Percentiles rank a stretch among this genome's conserved stretches.
Evolutionary conservation across 176 grass and related monocot genomes (phyloP).

Genomic region (Triticum dicoccoides): DNA sequence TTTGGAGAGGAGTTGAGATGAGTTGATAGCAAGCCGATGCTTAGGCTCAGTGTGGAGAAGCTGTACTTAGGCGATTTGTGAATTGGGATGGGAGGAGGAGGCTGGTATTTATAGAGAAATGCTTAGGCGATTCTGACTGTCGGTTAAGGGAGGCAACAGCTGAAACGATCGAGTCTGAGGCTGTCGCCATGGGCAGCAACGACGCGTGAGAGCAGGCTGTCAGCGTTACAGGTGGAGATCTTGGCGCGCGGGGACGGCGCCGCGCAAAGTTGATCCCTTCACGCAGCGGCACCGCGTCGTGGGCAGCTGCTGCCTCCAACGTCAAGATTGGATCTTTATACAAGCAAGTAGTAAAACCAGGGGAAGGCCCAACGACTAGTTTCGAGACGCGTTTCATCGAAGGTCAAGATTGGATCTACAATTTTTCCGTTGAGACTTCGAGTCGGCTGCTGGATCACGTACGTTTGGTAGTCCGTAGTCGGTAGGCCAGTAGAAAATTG

Average conservation of each 20-base stretch:
- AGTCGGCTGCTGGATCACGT: too few species aligned
- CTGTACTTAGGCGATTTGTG: neutral
- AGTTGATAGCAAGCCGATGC: neutral
- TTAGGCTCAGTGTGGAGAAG: neutral
- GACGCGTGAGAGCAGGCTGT: neutral
- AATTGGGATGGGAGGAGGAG: neutral
- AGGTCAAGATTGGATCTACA: too few species aligned
- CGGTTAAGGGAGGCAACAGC: neutral
- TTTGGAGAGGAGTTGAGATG: neutral
- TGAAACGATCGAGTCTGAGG: neutral
- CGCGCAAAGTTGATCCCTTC: neutral
- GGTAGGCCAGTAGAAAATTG: too few species aligned
- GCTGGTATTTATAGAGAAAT: slow-evolving; percentile 14
- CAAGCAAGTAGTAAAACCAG: too few species aligned
- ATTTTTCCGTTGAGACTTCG: too few species aligned
- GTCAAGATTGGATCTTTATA: too few species aligned
- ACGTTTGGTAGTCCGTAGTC: too few species aligned
- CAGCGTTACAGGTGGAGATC: neutral
- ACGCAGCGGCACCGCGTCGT: neutral
- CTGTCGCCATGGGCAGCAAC: neutral
- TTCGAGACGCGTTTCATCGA: too few species aligned
- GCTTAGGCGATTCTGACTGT: neutral
- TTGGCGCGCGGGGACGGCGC: neutral
- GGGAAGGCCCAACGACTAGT: too few species aligned
- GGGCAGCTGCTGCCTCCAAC: too few species aligned